Percentiles rank a stretch among this genome's conserved stretches.
phyloP scores from a whole-genome alignment of 768 basidiomycete species.

The Pulveroboletus ravenelii region DNA sequence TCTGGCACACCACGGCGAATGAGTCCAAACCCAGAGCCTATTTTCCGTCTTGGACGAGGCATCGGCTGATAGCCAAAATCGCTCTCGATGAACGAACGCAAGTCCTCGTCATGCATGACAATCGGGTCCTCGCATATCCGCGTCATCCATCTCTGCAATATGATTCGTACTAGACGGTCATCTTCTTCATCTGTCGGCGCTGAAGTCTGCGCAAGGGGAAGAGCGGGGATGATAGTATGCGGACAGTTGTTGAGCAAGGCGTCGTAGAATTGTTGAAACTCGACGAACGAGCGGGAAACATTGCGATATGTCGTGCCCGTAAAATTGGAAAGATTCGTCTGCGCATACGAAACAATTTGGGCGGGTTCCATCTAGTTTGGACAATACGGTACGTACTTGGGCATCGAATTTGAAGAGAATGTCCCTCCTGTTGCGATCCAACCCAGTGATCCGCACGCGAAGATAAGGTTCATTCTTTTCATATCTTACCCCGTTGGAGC shows the following conservation, averaged over 20 bases:
- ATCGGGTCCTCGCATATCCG: constrained; percentile 91
- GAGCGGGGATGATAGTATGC: constrained; percentile 92
- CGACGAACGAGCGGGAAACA: constrained; percentile 90
- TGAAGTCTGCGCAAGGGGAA: constrained; percentile 94
- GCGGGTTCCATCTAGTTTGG: background rate
- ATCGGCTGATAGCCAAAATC: constrained; percentile 96
- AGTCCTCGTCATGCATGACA: constrained; percentile 83
- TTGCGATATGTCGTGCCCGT: constrained; percentile 86
- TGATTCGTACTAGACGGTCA: constrained; percentile 90
- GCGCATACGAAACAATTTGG: constrained; percentile 6
- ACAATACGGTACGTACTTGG: constrained; percentile 50
- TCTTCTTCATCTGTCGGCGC: constrained; percentile 98
- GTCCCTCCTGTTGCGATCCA: constrained; percentile 95
- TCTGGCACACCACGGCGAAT: constrained; percentile 81
- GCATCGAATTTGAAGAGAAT: constrained; percentile 93
- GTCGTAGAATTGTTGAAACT: constrained; percentile 93
- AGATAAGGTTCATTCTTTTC: constrained; percentile 83
- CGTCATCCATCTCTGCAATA: constrained; percentile 92
- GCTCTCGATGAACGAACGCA: constrained; percentile 92
- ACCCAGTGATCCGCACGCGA: constrained; percentile 79
- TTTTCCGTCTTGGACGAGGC: constrained; percentile 67
- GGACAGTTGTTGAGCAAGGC: constrained; percentile 86
- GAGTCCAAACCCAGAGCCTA: constrained; percentile 68
- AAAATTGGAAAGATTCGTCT: constrained; percentile 95
- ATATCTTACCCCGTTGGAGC: constrained; percentile 63